Evolutionary conservation across 768 basidiomycete species (phyloP).

Genomic region (Tulasnella calospora): DNA sequence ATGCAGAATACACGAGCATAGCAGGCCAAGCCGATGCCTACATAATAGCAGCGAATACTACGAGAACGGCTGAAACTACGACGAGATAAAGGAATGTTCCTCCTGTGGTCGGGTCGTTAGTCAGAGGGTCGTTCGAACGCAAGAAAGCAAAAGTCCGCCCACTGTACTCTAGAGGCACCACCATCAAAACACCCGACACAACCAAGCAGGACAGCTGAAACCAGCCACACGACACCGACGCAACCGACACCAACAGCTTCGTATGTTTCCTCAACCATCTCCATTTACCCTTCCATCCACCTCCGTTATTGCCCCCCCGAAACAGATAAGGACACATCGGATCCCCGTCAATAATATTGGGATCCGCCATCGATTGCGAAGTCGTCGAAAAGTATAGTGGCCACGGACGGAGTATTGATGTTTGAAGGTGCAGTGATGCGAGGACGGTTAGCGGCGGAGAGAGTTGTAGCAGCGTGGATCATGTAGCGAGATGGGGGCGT

Average conservation of each 20-base stretch:
- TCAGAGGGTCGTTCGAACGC: not conserved
- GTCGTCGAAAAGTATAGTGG: not conserved
- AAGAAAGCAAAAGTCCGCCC: not conserved
- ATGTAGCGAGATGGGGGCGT: not conserved
- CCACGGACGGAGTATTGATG: not conserved
- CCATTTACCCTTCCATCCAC: not conserved
- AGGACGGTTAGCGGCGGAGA: not conserved
- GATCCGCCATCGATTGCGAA: not conserved
- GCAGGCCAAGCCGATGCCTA: not conserved
- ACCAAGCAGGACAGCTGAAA: not conserved
- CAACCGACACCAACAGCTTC: not conserved
- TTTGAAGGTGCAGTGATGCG: not conserved
- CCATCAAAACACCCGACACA: not conserved
- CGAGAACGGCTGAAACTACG: not conserved
- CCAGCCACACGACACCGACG: not conserved
- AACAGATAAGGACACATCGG: not conserved
- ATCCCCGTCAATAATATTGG: not conserved
- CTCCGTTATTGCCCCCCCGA: not conserved
- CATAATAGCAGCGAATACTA: not conserved
- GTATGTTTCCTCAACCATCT: not conserved
- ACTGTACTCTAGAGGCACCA: not conserved
- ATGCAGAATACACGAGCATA: not conserved
- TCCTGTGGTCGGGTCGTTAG: not conserved
- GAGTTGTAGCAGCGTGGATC: not conserved
- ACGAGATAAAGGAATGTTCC: not conserved